Evolutionary conservation across 371 early-diverging fungal species (phyloP).

Genomic region (Mucor sp.): DNA sequence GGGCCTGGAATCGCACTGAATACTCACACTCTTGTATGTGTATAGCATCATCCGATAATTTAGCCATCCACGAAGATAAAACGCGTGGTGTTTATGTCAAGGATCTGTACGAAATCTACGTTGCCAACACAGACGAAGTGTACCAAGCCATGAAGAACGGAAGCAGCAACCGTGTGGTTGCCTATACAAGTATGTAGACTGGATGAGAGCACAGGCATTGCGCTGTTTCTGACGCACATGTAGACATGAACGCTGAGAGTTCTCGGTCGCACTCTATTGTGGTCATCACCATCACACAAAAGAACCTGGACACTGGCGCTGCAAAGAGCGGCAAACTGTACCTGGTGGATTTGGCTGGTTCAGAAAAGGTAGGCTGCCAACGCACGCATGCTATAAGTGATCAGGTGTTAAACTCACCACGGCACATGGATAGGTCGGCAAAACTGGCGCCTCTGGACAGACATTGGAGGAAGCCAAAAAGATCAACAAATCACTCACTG

Average conservation of each 20-base stretch:
- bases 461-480: slow-evolving; percentile 99
- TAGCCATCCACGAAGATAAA: slow-evolving; percentile 96
- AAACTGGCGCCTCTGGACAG: slow-evolving; percentile 98
- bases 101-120: slow-evolving; percentile 92
- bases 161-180: slow-evolving; percentile 86
- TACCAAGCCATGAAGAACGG: slow-evolving; percentile 95
- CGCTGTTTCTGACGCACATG: neutral
- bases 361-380: slow-evolving; percentile 80
- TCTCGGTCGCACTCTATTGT: slow-evolving; percentile 98
- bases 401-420: neutral
- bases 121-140: slow-evolving; percentile 91
- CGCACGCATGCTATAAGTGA: neutral
- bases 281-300: slow-evolving; percentile 91
- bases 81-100: slow-evolving; percentile 94
- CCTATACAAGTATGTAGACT: slow-evolving; percentile 76
- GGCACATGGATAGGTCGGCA: slow-evolving; percentile 64
- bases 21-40: neutral
- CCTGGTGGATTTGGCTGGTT: slow-evolving; percentile 99
- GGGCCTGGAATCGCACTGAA: neutral
- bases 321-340: slow-evolving; percentile 90
- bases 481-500: slow-evolving; percentile 98
- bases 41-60: slow-evolving; percentile 81
- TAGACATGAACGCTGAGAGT: slow-evolving; percentile 97
- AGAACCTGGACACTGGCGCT: slow-evolving; percentile 89
- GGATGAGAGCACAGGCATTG: neutral